Evolutionary conservation across 225 moss, liverwort and hornwort genomes (phyloP), one percentile per base, ranked within the genome.

Genomic region (Physcomitrium patens): DNA sequence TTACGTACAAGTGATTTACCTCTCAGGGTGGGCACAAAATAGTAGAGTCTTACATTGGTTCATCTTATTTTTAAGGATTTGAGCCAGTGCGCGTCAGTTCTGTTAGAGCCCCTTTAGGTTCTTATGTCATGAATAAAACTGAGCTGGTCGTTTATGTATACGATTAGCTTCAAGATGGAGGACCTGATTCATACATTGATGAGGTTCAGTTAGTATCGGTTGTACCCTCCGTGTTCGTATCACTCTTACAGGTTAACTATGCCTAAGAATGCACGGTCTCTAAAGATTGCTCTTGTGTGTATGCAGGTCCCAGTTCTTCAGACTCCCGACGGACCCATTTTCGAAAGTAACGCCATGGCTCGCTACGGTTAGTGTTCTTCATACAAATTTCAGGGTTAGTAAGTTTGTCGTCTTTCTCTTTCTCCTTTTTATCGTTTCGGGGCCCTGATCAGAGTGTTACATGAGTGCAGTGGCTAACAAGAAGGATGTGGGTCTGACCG

Each of bases 311-410:
- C 94, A 0, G 85, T 89, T 60, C 70, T 96, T 44, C 86, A 92
- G 78, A 99, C 91, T 11, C 64, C 85, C 0, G 95, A 91, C 12
- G 95, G 95, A 15, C 70, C 84, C 13, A 0, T 99, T 2, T 90
- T 84, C 43, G 99, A 99, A 73, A 95, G 99, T 74, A 93, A 93
- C 74, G 99, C 99, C 2, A 95, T 99, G 16, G 93, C 99, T 4
- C 91, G 93, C 16, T 85, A 99, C 68, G 93, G 96, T 96, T 5
- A 14, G 76, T 82, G 65, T 2, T 9, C 0, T 10, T 26, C 3
- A 9, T 24, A 14, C 54, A 3, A 0, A 6, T 1, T 7, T 11
- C 26, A 5, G 24, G 1, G 0, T 28, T 65, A 5, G 13, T n/a
- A 12, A 11, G 14, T 11, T 31, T 12, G 1, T 8, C 8, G 1